Base-by-base conservation (phyloP, 2,329 filamentous ascomycete genomes). In the Fusarium fujikuroi region DNA sequence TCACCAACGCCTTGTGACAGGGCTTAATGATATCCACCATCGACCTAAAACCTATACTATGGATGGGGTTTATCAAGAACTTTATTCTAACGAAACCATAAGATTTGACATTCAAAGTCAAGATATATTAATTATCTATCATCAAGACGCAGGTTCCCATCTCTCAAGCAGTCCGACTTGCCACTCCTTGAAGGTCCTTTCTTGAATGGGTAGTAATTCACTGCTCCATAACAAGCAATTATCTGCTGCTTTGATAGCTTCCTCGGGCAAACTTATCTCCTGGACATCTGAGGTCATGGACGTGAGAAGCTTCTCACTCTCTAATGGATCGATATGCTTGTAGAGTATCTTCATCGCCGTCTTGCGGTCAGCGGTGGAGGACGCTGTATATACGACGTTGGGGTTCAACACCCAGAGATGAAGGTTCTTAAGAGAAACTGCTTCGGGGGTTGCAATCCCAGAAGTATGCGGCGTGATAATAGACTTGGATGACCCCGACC, bases 121-220 rank as follows among this genome's bases (percentile, higher is more conserved):
- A 54, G 19, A 39, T 19, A 21, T 23, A 11, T 34, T 59, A 34
- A 34, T 36, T 8, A 15, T 18, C 16, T 21, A 14, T 28, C 46
- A 21, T 64, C 14, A 57, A 15, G 28, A 40, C 36, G 43, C 58
- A 34, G 70, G 54, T 23, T 70, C 73, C 82, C 82, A 84, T 56
- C 81, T 77, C 47, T 87, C 85, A 66, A 94, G 77, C 23, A 94
- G 78, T 4, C 90, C 91, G 9, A 94, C 90, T 32, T 86, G 86
- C 92, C 92, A 94, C n/a, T 87, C 88, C 77, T 88, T 85, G 73
- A 93, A 92, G 34, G 75, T 82, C 63, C 89, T 85, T 66, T 91
- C 89, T 14, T 83, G 83, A 1, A 73, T 78, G 3, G 92, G 92
- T 14, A 94, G 78, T 21, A 90, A 77, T 7, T 69, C 46, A 40